Conservation (phyloP, 2,329 filamentous ascomycete species). For the Penicillium sp. region DNA sequence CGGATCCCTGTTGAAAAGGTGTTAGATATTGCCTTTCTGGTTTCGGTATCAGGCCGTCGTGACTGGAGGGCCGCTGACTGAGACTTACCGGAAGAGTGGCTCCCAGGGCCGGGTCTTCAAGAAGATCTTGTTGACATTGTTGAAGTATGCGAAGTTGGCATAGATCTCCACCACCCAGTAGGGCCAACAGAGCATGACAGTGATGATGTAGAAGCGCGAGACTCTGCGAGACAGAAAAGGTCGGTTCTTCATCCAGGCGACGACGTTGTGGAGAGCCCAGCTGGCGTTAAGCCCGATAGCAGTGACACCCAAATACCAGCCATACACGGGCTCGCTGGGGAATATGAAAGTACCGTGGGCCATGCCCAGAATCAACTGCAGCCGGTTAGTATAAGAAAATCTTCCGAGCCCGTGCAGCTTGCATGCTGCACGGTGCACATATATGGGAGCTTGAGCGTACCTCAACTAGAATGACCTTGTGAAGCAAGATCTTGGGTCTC, state of each 20-base stretch:
- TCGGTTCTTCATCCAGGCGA: constrained; percentile 68
- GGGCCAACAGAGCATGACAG: constrained; percentile 60
- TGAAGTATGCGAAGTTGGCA: constrained; percentile 67
- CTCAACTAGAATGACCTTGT: constrained; percentile 55
- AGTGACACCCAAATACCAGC: constrained; percentile 65
- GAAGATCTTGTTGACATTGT: constrained; percentile 57
- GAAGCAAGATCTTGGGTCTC: constrained; percentile 49
- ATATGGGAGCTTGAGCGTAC: constrained; percentile 24
- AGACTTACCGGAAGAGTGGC: constrained; percentile 56
- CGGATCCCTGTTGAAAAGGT: constrained; percentile 51
- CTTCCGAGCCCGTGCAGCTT: neutral
- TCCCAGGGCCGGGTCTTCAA: constrained; percentile 60
- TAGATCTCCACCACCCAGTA: constrained; percentile 69
- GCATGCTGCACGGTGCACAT: neutral
- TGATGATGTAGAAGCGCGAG: constrained; percentile 60
- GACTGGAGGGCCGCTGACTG: neutral
- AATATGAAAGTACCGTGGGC: constrained; percentile 64
- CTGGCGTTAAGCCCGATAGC: constrained; percentile 64
- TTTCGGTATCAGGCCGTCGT: neutral
- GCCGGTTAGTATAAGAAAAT: neutral
- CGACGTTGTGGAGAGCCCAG: constrained; percentile 66
- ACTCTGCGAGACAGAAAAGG: constrained; percentile 58
- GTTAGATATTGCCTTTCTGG: neutral
- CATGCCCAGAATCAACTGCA: constrained; percentile 57
- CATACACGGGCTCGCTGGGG: constrained; percentile 56